Base-by-base conservation (phyloP, 1,139 yeast species). In the Suhomyces bolitotheri region DNA sequence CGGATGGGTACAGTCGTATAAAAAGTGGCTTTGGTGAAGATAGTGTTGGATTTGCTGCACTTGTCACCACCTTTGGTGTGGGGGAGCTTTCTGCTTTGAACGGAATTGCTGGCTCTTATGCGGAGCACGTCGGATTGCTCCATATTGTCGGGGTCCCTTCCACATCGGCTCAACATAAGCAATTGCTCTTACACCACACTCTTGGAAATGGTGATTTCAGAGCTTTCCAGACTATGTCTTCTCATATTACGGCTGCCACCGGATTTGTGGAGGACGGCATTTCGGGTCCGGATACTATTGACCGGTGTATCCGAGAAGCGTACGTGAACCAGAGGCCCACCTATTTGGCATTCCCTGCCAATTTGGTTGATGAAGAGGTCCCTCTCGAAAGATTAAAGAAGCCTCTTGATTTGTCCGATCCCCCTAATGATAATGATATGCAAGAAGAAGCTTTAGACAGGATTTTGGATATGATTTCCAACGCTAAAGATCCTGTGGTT, bases 341-440 rank as follows among this genome's bases (percentile, higher is more conserved):
- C 16, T 86, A 86, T 64, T 62, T 86, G 53, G 95, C 87, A 30
- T 64, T 86, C 42, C 96, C 95, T 48, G 84, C 90, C 41, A 85
- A 86, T 69, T 71, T 85, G 58, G 85, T 83, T 40, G 88, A 83
- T 54, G 68, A 71, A 52, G 62, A 58, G 39, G 82, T 86, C 29
- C 80, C 82, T 29, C 71, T 78, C 12, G 57, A 64, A 27, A 60
- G 73, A 45, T 71, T 85, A 55, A 66, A 75, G 24, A 73, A 74
- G 25, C 88, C 89, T 45, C 72, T 86, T 52, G 82, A 83, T 60
- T 64, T 85, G 53, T 46, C 70, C 2, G 65, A 80, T 52, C 72
- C 74, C 49, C 74, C 78, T 35, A 85, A 84, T 60, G 87, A 82
- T 45, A 65, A 71, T 11, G 85, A 76, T 38, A 78, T 88, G 36